Percentiles rank a stretch among this genome's conserved stretches.
These are phyloP conservation scores for Obelidium mucronatum DNA, from an alignment of 192 early-diverging fungal species.

Conservation along the genomic window DNA sequence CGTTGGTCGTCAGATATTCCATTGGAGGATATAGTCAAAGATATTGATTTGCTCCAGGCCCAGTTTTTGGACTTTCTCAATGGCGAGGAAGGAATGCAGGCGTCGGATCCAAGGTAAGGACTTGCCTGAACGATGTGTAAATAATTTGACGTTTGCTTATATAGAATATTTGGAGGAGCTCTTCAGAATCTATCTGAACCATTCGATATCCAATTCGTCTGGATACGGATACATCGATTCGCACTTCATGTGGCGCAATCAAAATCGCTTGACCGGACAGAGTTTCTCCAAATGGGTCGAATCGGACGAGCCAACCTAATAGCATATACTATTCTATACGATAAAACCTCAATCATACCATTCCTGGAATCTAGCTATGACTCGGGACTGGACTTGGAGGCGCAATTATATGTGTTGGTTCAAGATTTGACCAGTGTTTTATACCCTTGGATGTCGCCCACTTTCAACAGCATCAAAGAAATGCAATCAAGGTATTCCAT, in stretches of 20 bases:
- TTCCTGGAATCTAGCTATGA: not conserved
- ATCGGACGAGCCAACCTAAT: constrained; percentile 19
- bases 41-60: constrained; percentile 11
- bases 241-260: not conserved
- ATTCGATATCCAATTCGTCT: constrained; percentile 12
- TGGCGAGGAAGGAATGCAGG: constrained; percentile 22
- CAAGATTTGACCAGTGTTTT: not conserved
- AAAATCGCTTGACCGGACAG: not conserved
- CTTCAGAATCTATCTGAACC: not conserved
- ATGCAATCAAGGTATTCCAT: not conserved
- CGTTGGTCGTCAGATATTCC: too few species aligned
- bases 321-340: constrained; percentile 25
- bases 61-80: constrained; percentile 29
- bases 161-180: constrained; percentile 25
- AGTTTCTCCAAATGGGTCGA: constrained; percentile 24
- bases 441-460: constrained; percentile 23
- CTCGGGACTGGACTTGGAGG: too few species aligned
- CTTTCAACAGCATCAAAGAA: not conserved
- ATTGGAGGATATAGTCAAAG: not conserved
- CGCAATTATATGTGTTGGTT: not conserved
- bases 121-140: not conserved
- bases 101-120: not conserved
- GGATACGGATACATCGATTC: constrained; percentile 28
- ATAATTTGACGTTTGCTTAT: not conserved
- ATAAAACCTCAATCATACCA: not conserved